These are phyloP conservation scores for Turritis glabra DNA, from an alignment of 345 rosid genomes.

Conservation along the genomic window DNA sequence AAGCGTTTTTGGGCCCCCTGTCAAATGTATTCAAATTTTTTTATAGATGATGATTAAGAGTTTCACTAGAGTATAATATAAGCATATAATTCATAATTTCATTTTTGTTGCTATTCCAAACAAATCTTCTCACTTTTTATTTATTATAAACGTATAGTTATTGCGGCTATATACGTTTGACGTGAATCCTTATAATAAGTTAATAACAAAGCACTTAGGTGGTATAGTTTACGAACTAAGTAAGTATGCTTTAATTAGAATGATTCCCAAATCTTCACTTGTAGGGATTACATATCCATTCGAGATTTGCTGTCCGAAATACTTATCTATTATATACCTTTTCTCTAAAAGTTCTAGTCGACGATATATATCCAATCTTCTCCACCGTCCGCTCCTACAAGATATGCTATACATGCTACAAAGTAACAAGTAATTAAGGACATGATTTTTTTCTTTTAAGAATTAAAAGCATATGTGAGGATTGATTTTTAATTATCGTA, in stretches of 20 bases:
- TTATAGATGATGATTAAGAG: conserved; percentile 18
- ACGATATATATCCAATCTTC: background rate
- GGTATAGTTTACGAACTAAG: conserved; percentile 25
- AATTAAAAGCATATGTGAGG: background rate
- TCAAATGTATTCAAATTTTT: background rate
- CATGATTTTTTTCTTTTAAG: background rate
- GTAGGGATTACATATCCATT: conserved; percentile 13
- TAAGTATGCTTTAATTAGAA: conserved; percentile 9
- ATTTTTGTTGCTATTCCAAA: background rate
- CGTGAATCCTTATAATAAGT: conserved; percentile 9
- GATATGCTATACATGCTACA: background rate
- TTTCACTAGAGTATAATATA: conserved; percentile 11
- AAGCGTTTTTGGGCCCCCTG: conserved; percentile 8
- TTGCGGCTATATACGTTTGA: conserved; percentile 24
- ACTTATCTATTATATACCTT: background rate
- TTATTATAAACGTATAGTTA: background rate
- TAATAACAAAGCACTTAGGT: conserved; percentile 18
- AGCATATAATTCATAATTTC: background rate
- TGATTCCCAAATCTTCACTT: conserved; percentile 32
- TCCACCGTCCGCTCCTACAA: conserved; percentile 3
- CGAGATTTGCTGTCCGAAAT: conserved; percentile 28
- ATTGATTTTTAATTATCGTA: background rate
- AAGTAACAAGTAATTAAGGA: background rate
- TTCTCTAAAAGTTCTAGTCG: background rate
- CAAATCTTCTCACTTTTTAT: background rate